These are phyloP conservation scores for Leccinum imitatum DNA, from an alignment of 768 basidiomycete species.

Conservation along the genomic window DNA sequence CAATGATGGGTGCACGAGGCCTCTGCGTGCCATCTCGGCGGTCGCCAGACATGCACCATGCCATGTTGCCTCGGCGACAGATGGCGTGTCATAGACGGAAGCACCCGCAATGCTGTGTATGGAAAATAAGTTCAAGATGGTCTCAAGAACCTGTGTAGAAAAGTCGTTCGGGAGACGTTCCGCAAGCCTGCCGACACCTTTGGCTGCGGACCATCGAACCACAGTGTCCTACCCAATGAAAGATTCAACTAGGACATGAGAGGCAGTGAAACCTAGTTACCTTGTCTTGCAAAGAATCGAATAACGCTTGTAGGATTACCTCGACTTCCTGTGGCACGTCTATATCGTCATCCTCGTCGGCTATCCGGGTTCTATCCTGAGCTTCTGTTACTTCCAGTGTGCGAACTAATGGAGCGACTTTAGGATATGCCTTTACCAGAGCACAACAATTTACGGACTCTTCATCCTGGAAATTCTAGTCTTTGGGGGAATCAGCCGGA, in stretches of 20 bases:
- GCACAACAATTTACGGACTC: slow-evolving; percentile 34
- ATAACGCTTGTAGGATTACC: slow-evolving; percentile 64
- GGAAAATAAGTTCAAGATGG: slow-evolving; percentile 70
- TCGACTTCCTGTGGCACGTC: slow-evolving; percentile 85
- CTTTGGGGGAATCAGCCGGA: slow-evolving; percentile 58
- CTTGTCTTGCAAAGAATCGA: slow-evolving; percentile 77
- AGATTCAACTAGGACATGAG: not conserved
- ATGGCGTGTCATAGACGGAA: slow-evolving; percentile 66
- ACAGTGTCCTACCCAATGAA: slow-evolving; percentile 71
- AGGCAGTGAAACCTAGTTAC: slow-evolving; percentile 39
- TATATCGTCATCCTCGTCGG: slow-evolving; percentile 40
- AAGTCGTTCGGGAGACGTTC: slow-evolving; percentile 78
- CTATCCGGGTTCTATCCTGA: slow-evolving; percentile 8
- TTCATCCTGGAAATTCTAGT: slow-evolving; percentile 37
- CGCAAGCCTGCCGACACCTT: slow-evolving; percentile 83
- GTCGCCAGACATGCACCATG: slow-evolving; percentile 92
- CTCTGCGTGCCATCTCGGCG: slow-evolving; percentile 88
- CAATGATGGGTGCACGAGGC: slow-evolving; percentile 57
- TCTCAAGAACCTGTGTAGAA: slow-evolving; percentile 78
- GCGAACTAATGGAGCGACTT: slow-evolving; percentile 25
- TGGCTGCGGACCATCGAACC: slow-evolving; percentile 93
- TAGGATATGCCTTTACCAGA: slow-evolving; percentile 26
- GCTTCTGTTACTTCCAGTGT: slow-evolving; percentile 20
- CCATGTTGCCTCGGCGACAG: slow-evolving; percentile 86
- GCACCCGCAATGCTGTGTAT: slow-evolving; percentile 69